A percentile compares a stretch with the other conserved stretches of the same genome.
These are phyloP conservation scores for Pichia scutulata DNA, from an alignment of 805 yeast genomes.

Conservation along the genomic window DNA sequence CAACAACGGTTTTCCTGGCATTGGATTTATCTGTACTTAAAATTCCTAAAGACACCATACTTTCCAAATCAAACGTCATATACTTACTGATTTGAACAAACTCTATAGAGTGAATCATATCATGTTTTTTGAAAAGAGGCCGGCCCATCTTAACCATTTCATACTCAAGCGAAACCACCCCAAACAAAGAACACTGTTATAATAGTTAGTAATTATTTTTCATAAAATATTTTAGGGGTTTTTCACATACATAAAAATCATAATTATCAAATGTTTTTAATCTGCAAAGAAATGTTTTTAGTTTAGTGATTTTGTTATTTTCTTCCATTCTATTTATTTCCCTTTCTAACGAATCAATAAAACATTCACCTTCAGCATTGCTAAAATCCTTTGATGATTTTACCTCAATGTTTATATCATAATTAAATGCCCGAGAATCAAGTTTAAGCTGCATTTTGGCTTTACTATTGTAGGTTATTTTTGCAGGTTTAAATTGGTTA, in stretches of 20 bases:
- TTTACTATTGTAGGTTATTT: slow-evolving; percentile 9
- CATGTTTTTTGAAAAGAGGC: neutral
- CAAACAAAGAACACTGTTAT: slow-evolving; percentile 7
- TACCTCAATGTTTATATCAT: slow-evolving; percentile 5
- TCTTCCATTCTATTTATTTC: neutral
- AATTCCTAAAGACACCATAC: slow-evolving; percentile 23
- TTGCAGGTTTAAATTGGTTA: slow-evolving; percentile 5
- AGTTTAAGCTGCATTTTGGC: neutral
- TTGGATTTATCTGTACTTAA: slow-evolving; percentile 3
- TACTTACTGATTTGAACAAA: slow-evolving; percentile 4
- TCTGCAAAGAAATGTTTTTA: slow-evolving; percentile 1
- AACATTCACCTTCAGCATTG: slow-evolving; percentile 7
- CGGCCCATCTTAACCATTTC: slow-evolving; percentile 3
- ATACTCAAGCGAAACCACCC: slow-evolving; percentile 6
- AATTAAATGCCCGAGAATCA: neutral
- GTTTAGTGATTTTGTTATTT: neutral
- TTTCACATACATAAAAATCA: slow-evolving; percentile 6
- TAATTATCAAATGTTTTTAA: slow-evolving; percentile 2
- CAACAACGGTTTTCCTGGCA: slow-evolving; percentile 11
- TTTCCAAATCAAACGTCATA: slow-evolving; percentile 25
- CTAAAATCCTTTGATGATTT: slow-evolving; percentile 13
- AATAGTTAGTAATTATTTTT: neutral
- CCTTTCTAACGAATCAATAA: slow-evolving; percentile 2
- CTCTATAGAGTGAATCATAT: slow-evolving; percentile 6
- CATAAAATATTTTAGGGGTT: neutral